These are phyloP conservation scores for Ichthyophthirius multifiliis DNA, from an alignment of 169 alveolate species.

Conservation along the genomic window DNA sequence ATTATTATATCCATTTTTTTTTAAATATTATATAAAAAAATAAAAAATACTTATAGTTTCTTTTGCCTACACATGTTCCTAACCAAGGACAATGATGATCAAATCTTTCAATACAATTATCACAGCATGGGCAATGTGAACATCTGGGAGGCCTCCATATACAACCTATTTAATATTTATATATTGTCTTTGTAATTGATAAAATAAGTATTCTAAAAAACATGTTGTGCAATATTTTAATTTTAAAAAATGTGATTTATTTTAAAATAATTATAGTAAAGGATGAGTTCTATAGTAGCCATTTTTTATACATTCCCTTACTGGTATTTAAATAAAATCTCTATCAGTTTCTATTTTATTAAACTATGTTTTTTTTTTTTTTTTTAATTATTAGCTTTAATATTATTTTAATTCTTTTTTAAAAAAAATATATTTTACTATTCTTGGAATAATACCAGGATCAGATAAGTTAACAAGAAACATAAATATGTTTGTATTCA, in stretches of 20 bases:
- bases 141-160: constrained; percentile 87
- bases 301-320: background rate
- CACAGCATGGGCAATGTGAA: constrained; percentile 90
- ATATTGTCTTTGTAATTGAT: too few relatives aligned
- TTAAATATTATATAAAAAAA: constrained; percentile 6
- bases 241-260: constrained; percentile 35
- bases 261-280: background rate
- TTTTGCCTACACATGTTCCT: constrained; percentile 89
- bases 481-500: background rate
- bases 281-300: background rate
- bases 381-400: background rate
- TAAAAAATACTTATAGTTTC: constrained; percentile 79
- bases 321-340: background rate
- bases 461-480: constrained; percentile 8
- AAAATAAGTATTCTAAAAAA: too few relatives aligned
- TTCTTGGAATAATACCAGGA: constrained; percentile 46
- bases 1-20: background rate
- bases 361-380: background rate
- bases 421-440: background rate
- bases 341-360: background rate
- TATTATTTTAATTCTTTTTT: background rate
- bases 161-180: constrained; percentile 30
- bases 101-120: constrained; percentile 89
- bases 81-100: constrained; percentile 95
- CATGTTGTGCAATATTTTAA: constrained; percentile 86